phyloP scores from a whole-genome alignment of 2,329 filamentous ascomycete species.

The Stagonosporopsis tanaceti region DNA sequence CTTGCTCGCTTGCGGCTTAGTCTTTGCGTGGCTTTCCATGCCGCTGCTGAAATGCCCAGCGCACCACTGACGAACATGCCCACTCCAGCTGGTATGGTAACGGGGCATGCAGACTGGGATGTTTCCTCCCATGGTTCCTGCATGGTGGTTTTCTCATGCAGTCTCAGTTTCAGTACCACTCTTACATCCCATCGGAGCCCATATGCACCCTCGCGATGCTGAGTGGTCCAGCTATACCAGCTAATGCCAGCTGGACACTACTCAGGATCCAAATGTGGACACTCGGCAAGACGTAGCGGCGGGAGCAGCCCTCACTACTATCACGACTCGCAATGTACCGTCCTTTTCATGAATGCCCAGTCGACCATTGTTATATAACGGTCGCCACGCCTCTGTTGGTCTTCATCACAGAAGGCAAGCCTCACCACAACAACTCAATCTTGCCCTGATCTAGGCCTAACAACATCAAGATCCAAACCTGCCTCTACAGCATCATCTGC shows the following conservation, averaged over 20 bases:
- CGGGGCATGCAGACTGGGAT: conserved; percentile 36
- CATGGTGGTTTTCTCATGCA: conserved; percentile 28
- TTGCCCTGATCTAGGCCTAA: conserved; percentile 3
- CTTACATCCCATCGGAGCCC: conserved; percentile 41
- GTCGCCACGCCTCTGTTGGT: conserved; percentile 42
- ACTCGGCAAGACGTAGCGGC: conserved; percentile 48
- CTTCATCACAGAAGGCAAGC: conserved; percentile 30
- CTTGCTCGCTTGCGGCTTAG: conserved; percentile 26
- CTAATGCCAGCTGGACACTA: conserved; percentile 47
- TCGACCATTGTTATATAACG: conserved; percentile 46
- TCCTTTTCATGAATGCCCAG: conserved; percentile 38
- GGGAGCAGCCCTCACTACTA: conserved; percentile 47
- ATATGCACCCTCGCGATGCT: conserved; percentile 41
- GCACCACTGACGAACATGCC: conserved; percentile 31
- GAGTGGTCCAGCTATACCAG: conserved; percentile 39
- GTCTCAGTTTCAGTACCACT: conserved; percentile 38
- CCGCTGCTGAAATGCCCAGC: conserved; percentile 44
- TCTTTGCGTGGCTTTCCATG: conserved; percentile 34
- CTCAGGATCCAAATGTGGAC: conserved; percentile 46
- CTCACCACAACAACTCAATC: conserved; percentile 10
- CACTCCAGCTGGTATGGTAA: conserved; percentile 46
- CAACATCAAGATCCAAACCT: conserved; percentile 10
- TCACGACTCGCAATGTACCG: conserved; percentile 41
- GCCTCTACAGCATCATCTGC: conserved; percentile 1
- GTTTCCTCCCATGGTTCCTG: conserved; percentile 39